Percentiles rank a stretch among this genome's conserved stretches.
phyloP scores from a whole-genome alignment of 805 yeast species.

The Pichia californica region DNA sequence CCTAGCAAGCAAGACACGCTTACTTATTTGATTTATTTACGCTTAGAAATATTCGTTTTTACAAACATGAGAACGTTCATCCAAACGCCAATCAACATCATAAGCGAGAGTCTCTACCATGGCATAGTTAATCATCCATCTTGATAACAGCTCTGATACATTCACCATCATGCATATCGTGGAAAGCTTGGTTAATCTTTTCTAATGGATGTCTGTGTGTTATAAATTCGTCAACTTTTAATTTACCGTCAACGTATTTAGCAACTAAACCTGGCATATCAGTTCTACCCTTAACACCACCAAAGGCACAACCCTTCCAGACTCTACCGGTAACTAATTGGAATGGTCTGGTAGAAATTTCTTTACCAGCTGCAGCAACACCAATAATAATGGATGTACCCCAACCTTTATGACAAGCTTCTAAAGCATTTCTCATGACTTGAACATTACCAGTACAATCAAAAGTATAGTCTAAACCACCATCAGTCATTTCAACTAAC shows the following conservation, averaged over 20 bases:
- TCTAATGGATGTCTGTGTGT: slow-evolving; percentile 80
- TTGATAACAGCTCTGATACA: slow-evolving; percentile 82
- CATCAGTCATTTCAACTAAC: slow-evolving; percentile 86
- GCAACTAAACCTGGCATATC: slow-evolving; percentile 89
- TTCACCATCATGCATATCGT: slow-evolving; percentile 89
- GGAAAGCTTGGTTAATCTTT: slow-evolving; percentile 83
- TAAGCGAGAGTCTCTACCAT: slow-evolving; percentile 5
- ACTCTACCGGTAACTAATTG: slow-evolving; percentile 98
- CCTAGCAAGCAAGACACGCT: not conserved
- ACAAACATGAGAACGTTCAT: too few species aligned
- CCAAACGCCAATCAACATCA: not conserved
- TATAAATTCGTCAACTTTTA: slow-evolving; percentile 91
- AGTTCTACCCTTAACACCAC: slow-evolving; percentile 96
- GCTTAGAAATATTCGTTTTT: not conserved
- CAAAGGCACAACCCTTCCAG: slow-evolving; percentile 99
- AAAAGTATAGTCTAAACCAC: slow-evolving; percentile 93
- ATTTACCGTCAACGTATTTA: slow-evolving; percentile 70
- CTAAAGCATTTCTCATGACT: slow-evolving; percentile 95
- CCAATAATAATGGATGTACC: slow-evolving; percentile 94
- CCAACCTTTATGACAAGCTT: slow-evolving; percentile 99
- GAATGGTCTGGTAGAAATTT: slow-evolving; percentile 95
- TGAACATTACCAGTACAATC: slow-evolving; percentile 96
- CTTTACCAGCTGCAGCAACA: slow-evolving; percentile 98
- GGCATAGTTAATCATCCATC: slow-evolving; percentile 22
- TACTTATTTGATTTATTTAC: too few species aligned